Conservation (phyloP, 2,329 filamentous ascomycete species). For the Pyrenochaeta sp. region DNA sequence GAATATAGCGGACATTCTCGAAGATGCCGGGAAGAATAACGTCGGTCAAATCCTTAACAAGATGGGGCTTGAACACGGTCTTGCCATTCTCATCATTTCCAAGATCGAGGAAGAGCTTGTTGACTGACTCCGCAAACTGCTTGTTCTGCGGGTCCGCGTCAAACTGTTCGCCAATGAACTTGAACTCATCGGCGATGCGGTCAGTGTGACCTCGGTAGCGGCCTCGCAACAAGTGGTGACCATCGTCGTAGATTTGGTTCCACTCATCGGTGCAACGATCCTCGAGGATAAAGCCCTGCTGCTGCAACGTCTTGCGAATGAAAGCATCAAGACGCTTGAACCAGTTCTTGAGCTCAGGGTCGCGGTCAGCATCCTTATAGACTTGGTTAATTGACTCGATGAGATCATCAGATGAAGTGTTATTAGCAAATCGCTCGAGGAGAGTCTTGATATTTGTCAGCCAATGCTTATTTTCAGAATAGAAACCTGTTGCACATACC, state of each 20-base stretch:
- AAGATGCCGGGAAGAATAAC: conserved; percentile 85
- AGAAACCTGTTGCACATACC: conserved; percentile 60
- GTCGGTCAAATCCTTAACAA: conserved; percentile 86
- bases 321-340: conserved; percentile 82
- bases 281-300: conserved; percentile 91
- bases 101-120: conserved; percentile 90
- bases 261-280: conserved; percentile 82
- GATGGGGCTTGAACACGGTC: conserved; percentile 87
- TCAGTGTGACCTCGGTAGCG: conserved; percentile 89
- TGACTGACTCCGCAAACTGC: conserved; percentile 75
- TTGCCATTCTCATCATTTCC: conserved; percentile 87
- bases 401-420: conserved; percentile 86
- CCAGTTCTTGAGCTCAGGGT: conserved; percentile 88
- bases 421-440: conserved; percentile 95
- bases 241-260: conserved; percentile 84
- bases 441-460: conserved; percentile 72
- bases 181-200: conserved; percentile 85
- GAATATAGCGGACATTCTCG: conserved; percentile 87
- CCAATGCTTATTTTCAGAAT: conserved; percentile 51
- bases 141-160: conserved; percentile 88
- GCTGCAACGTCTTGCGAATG: conserved; percentile 81
- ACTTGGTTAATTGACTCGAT: conserved; percentile 85
- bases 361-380: conserved; percentile 85
- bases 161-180: conserved; percentile 89
- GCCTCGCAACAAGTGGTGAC: conserved; percentile 84